These are phyloP conservation scores for Aspergillus brasiliensis DNA, from an alignment of 2,329 filamentous ascomycete genomes.

Conservation along the genomic window DNA sequence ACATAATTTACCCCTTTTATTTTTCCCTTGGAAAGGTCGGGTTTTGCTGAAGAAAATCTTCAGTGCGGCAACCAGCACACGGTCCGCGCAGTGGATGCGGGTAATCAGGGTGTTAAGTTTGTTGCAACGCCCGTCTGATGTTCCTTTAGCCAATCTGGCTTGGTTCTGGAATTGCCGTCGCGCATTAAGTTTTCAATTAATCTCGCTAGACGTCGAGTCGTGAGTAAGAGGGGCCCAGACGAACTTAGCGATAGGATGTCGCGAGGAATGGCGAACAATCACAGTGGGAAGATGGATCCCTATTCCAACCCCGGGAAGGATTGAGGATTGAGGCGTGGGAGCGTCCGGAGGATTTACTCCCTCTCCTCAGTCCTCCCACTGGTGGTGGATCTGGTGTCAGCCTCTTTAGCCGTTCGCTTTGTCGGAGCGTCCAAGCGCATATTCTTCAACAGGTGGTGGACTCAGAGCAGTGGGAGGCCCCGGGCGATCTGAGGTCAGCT, in stretches of 20 bases:
- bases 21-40: too few relatives aligned
- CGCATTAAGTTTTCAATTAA: not conserved
- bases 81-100: too few relatives aligned
- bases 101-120: too few relatives aligned
- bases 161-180: not conserved
- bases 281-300: not conserved
- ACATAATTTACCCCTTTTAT: too few relatives aligned
- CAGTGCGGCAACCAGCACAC: too few relatives aligned
- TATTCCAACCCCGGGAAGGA: not conserved
- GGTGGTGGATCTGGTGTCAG: not conserved
- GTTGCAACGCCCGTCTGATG: not conserved
- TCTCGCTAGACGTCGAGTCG: too few relatives aligned
- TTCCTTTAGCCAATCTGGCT: not conserved
- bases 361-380: not conserved
- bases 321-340: not conserved
- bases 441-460: not conserved
- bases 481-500: not conserved
- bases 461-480: not conserved
- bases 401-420: not conserved
- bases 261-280: not conserved
- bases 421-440: not conserved
- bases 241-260: not conserved
- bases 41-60: too few relatives aligned
- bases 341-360: not conserved
- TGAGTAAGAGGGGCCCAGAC: not conserved